Base-by-base conservation (phyloP, 2,329 filamentous ascomycete species). In the Grosmannia huntii region DNA sequence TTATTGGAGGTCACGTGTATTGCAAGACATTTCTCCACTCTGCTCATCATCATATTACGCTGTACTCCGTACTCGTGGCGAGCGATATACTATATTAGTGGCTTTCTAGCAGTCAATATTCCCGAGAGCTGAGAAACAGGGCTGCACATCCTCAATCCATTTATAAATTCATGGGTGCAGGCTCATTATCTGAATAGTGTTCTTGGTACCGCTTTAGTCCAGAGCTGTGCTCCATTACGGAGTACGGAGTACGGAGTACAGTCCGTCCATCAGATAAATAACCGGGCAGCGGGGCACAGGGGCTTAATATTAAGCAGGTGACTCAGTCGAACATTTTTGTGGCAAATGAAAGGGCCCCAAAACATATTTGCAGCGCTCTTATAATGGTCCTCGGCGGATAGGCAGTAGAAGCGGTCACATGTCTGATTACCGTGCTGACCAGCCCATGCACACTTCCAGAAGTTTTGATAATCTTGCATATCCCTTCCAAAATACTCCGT, bases 401-500 rank as follows among this genome's bases (percentile, higher is more conserved):
- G 50, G 56, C 21, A 48, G 55, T 33, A 14, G 38, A 16, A 27
- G 31, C 36, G 3, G 50, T 50, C 16, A n/a, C 51, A 53, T 53
- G 38, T 16, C 38, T 28, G 10, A 12, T 27, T 55, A 33, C 25
- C 23, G 5, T 23, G 25, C 7, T 19, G 21, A 23, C 48, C 25
- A 46, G 4, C 31, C 38, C 27, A 41, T 54, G 41, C 52, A 31
- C 49, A 53, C 21, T 14, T 25, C 51, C 38, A 51, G 46, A 25
- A 55, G 49, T 62, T 62, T 61, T 62, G 62, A 63, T 63, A 61
- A 63, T 63, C 62, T 61, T 60, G 62, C 62, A 63, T 62, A 49
- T 16, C 36, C 31, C 19, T 31, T 12, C 27, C 4, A 7, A 44
- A 44, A n/a, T n/a, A 44, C 16, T n/a, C 16, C 41, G 31, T 19